A percentile compares a stretch with the other conserved stretches of the same genome.
Evolutionary conservation across 495 filamentous ascomycete species (phyloP).

Genomic region (Staphylotrichum tortipilum): DNA sequence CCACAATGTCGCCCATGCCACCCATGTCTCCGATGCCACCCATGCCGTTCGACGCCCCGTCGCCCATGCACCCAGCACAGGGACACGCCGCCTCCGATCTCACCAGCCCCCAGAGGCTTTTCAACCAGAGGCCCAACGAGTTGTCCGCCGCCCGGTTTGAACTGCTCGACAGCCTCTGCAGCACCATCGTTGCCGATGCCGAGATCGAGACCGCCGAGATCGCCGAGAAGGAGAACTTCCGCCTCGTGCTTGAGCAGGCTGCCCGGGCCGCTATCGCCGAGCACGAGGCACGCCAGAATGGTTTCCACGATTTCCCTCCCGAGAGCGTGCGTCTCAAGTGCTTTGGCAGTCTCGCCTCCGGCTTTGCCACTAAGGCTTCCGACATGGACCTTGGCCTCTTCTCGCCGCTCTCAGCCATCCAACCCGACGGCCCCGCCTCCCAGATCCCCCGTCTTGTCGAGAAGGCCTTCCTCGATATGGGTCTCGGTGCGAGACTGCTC

Average conservation of each 20-base stretch:
- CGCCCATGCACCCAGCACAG: constrained; percentile 9
- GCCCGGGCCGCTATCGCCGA: constrained; percentile 45
- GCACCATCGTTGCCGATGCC: constrained; percentile 31
- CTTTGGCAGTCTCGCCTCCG: constrained; percentile 66
- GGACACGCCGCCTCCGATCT: constrained; percentile 5
- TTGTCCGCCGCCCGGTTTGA: constrained; percentile 35
- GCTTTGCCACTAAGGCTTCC: constrained; percentile 62
- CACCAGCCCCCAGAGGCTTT: constrained; percentile 11
- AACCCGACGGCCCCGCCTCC: constrained; percentile 43
- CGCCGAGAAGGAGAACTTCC: constrained; percentile 54
- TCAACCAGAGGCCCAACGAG: constrained; percentile 24
- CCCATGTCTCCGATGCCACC: constrained; percentile 3
- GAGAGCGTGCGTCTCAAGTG: constrained; percentile 50
- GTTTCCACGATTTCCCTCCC: constrained; percentile 33
- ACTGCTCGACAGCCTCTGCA: constrained; percentile 39
- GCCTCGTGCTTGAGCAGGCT: constrained; percentile 46
- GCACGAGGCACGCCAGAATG: constrained; percentile 36
- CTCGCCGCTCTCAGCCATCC: constrained; percentile 41
- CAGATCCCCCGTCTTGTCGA: constrained; percentile 57
- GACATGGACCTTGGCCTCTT: constrained; percentile 69
- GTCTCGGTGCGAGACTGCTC: constrained; percentile 60
- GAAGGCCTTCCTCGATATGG: constrained; percentile 57
- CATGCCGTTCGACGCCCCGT: constrained; percentile 7
- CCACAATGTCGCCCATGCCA: background rate
- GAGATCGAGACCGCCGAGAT: constrained; percentile 48